Evolutionary conservation across 345 rosid genomes (phyloP).

Genomic region (Bruguiera sexangula): DNA sequence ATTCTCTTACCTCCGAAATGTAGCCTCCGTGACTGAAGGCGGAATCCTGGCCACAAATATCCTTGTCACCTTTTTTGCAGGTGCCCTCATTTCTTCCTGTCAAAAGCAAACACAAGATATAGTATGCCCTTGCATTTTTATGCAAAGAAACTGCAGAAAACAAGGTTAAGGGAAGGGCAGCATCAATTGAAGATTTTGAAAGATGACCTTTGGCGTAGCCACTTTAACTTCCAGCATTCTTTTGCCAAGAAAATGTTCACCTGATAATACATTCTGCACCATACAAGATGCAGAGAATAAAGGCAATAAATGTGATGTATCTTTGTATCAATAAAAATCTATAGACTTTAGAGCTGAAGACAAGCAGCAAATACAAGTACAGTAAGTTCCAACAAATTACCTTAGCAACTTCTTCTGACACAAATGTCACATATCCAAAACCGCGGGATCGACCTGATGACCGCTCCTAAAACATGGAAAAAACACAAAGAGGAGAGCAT

Average conservation of each 20-base stretch:
- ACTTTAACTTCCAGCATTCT: constrained; percentile 89
- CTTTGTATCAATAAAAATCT: not conserved
- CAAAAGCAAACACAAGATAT: constrained; percentile 16
- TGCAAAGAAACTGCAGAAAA: not conserved
- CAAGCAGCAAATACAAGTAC: not conserved
- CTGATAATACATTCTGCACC: constrained; percentile 62
- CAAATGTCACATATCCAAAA: constrained; percentile 91
- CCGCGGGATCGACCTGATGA: constrained; percentile 97
- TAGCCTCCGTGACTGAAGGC: constrained; percentile 72
- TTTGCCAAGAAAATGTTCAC: constrained; percentile 81
- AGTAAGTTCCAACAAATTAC: constrained; percentile 21
- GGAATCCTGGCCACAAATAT: constrained; percentile 94
- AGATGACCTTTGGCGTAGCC: constrained; percentile 88
- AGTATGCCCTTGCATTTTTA: not conserved
- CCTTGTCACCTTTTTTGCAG: constrained; percentile 75
- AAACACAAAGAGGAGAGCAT: not conserved
- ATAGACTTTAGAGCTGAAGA: not conserved
- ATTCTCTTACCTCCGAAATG: constrained; percentile 71
- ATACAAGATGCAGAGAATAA: constrained; percentile 3
- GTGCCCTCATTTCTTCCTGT: constrained; percentile 97
- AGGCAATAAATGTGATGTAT: too few species aligned
- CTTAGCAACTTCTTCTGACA: constrained; percentile 76
- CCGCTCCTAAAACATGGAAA: constrained; percentile 57
- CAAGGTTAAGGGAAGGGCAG: not conserved
- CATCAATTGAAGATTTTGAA: not conserved